Percentiles rank a stretch among this genome's conserved stretches.
Evolutionary conservation across 805 yeast genomes (phyloP).

Genomic region (Ogataea degrootiae): DNA sequence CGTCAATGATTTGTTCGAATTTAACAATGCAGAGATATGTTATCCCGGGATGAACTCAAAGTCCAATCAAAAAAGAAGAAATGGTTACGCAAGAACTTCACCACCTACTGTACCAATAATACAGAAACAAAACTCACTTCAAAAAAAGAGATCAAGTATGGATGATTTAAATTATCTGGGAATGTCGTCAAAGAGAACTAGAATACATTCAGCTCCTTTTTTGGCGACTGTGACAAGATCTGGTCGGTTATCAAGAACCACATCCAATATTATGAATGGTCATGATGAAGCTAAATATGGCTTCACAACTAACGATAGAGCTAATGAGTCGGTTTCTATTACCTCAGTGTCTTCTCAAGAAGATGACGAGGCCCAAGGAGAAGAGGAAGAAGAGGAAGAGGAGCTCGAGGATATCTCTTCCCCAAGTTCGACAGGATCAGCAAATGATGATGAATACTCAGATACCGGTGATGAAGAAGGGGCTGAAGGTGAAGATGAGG

Average conservation of each 20-base stretch:
- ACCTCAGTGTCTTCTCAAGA: background rate
- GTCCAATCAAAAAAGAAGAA: background rate
- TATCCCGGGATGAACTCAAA: constrained; percentile 21
- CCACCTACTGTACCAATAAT: too few relatives aligned
- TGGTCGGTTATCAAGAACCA: background rate
- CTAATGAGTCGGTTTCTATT: constrained; percentile 4
- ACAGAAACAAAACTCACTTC: too few relatives aligned
- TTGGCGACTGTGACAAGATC: background rate
- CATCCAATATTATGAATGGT: background rate
- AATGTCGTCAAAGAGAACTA: too few relatives aligned
- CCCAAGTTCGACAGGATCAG: background rate
- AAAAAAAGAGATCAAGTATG: too few relatives aligned
- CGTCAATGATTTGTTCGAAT: constrained; percentile 6
- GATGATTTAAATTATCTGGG: too few relatives aligned
- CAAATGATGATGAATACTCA: constrained; percentile 1
- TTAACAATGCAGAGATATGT: constrained; percentile 12
- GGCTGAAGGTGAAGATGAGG: constrained; percentile 5
- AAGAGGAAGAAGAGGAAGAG: constrained; percentile 10
- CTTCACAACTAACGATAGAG: constrained; percentile 8
- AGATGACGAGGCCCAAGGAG: background rate
- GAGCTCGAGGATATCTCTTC: constrained; percentile 6
- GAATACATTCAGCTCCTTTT: too few relatives aligned
- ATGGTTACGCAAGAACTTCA: background rate
- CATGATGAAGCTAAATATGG: constrained; percentile 8
- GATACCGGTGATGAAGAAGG: background rate